phyloP scores from a whole-genome alignment of 495 filamentous ascomycete species.

The Hapsidospora chrysogenum region DNA sequence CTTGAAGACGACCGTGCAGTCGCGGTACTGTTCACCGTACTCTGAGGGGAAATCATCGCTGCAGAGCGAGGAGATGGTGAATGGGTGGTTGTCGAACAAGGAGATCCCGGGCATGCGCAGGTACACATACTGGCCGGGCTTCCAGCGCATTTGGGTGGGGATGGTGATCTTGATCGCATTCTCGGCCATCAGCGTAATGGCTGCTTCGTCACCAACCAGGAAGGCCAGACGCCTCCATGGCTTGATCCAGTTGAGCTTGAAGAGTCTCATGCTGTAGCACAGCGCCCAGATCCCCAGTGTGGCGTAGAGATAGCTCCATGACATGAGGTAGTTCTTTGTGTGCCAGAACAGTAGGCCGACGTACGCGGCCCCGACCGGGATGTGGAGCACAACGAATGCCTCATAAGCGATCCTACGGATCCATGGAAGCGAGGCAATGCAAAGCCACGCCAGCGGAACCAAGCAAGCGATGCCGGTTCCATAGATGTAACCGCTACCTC shows the following conservation, averaged over 20 bases:
- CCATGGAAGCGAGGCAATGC: slow-evolving; percentile 64
- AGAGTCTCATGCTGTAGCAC: slow-evolving; percentile 46
- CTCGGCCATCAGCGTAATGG: slow-evolving; percentile 73
- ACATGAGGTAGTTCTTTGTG: slow-evolving; percentile 77
- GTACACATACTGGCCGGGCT: slow-evolving; percentile 88
- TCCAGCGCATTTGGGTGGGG: slow-evolving; percentile 83
- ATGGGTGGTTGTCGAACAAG: slow-evolving; percentile 82
- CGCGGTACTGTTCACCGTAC: slow-evolving; percentile 72
- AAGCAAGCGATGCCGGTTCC: slow-evolving; percentile 81
- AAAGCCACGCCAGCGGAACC: slow-evolving; percentile 64
- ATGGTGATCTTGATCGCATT: slow-evolving; percentile 89
- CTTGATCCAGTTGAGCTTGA: slow-evolving; percentile 75
- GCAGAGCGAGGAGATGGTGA: slow-evolving; percentile 84
- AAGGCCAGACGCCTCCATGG: slow-evolving; percentile 56
- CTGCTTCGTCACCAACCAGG: slow-evolving; percentile 75
- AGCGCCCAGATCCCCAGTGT: slow-evolving; percentile 64
- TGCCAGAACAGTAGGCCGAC: slow-evolving; percentile 90
- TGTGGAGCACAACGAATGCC: slow-evolving; percentile 65
- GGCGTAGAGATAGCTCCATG: slow-evolving; percentile 79
- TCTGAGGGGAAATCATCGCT: slow-evolving; percentile 71
- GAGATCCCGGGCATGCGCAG: slow-evolving; percentile 85
- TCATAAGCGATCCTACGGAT: slow-evolving; percentile 52
- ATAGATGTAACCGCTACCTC: slow-evolving; percentile 52
- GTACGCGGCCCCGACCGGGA: slow-evolving; percentile 65
- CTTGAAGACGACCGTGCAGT: slow-evolving; percentile 79